Evolutionary conservation across 768 basidiomycete species (phyloP), one percentile per base, ranked within the genome.

Genomic region (Lactarius akahatsu): DNA sequence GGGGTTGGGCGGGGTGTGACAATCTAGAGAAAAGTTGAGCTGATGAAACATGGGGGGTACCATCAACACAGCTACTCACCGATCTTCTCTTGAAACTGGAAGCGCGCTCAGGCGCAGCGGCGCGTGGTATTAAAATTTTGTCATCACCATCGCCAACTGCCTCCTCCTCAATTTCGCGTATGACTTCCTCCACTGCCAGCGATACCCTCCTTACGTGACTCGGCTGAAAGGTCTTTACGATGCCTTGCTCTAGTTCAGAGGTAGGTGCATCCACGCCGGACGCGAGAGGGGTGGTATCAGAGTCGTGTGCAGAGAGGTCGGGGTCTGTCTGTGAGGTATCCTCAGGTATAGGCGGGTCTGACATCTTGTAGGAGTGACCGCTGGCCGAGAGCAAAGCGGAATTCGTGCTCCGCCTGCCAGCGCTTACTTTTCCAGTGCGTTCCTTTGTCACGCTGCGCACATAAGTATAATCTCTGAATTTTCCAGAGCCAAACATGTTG

Each of bases 401-500:
- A 43, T 63, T 67, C 13, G 67, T 56, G 63, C 78, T 77, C 30
- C 77, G 75, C 56, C 75, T 73, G 59, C 73, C 79, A 77, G 63
- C 78, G 75, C 79, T 83, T 67, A 77, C 78, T 59, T 47, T 62
- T 6, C 18, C 32, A 34, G 63, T 41, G 71, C 77, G 80, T 68
- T 76, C 67, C 20, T 80, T 81, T 26, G 79, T 72, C 59, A 82
- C 80, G 73, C 80, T 84, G 66, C 86, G 85, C 71, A 90, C 74
- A 75, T 92, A 90, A 11, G 80, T 79, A 73, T 91, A 86, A 75
- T 94, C 92, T 63, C 88, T 82, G 71, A 92, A 81, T 63, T 87
- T 83, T n/a, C 88, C 86, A 20, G 92, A 93, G 57, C 90, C 88
- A 69, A 93, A 94, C 59, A 94, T 79, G 72, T 93, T 93, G 75